Base-by-base conservation (phyloP, 768 basidiomycete genomes). In the Trametes maxima region DNA sequence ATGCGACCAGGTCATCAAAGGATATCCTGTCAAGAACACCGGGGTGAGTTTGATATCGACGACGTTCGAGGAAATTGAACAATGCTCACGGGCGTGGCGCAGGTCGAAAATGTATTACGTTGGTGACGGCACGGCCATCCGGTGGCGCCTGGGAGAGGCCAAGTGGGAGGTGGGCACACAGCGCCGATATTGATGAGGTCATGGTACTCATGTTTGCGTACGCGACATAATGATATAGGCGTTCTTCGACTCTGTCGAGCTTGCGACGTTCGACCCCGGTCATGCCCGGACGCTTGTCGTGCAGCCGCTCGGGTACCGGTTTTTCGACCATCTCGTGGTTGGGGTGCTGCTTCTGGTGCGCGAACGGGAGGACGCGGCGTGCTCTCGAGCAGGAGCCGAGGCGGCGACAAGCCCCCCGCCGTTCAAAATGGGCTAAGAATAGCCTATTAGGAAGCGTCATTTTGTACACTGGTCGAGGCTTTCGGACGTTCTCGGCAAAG, bases 331-430 rank as follows among this genome's bases (percentile, higher is more conserved):
- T 49, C 24, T 70, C 21, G 59, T 70, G 51, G 47, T 68, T 21
- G 65, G 59, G 24, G 52, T 65, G 24, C 25, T 70, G 45, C 62
- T 70, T 22, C 50, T 70, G 40, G 67, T 68, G 69, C 64, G 69
- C 42, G 67, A 70, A 54, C 63, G 65, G 57, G 62, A 64, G 33
- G 57, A 55, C 11, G 17, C 33, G 21, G 39, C 58, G 54, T 43
- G 64, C 52, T 4, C 61, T 5, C 28, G 57, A 22, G 19, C 45
- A 35, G 40, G 28, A 51, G 16, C 55, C 51, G 52, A 61, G 56
- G 7, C 17, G 12, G 6, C 45, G 11, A 33, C 43, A 8, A 19
- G 51, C 25, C n/a, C 49, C 12, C 40, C 36, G 19, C 36, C 28
- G 28, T 33, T 33, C 28, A 33, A 33, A 33, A 3, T 54, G 25